phyloP scores from a whole-genome alignment of 352 stramenopile species.

The Elongisporangium prolatum region DNA sequence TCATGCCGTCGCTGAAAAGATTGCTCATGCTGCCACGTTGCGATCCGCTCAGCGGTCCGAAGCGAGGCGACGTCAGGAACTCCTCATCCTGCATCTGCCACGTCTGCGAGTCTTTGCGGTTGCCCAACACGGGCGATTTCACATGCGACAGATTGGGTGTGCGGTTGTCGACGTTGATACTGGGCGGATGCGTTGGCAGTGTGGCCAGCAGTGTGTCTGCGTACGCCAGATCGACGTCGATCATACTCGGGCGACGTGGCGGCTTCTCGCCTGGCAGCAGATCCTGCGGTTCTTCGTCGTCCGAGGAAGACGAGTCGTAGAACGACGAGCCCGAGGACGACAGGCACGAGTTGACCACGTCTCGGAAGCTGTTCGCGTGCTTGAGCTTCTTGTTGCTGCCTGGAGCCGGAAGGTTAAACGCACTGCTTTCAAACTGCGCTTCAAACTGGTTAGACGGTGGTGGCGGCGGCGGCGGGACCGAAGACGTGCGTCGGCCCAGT shows the following conservation, averaged over 20 bases:
- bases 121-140: slow-evolving; percentile 56
- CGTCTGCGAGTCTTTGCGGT: slow-evolving; percentile 54
- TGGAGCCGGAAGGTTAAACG: slow-evolving; percentile 4
- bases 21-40: slow-evolving; percentile 10
- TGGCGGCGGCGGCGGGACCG: slow-evolving; percentile 15
- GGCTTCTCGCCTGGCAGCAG: slow-evolving; percentile 1
- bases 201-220: slow-evolving; percentile 44
- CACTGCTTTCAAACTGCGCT: slow-evolving; percentile 19
- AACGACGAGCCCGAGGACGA: slow-evolving; percentile 53
- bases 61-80: slow-evolving; percentile 52
- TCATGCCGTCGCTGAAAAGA: background rate
- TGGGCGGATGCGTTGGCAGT: slow-evolving; percentile 31
- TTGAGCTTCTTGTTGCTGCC: slow-evolving; percentile 16
- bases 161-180: slow-evolving; percentile 40
- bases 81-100: slow-evolving; percentile 71
- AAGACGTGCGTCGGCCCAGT: slow-evolving; percentile 37
- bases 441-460: slow-evolving; percentile 23
- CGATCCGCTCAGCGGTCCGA: slow-evolving; percentile 16
- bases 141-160: slow-evolving; percentile 26
- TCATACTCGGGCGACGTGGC: slow-evolving; percentile 9
- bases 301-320: slow-evolving; percentile 41
- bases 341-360: slow-evolving; percentile 35
- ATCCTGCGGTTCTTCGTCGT: slow-evolving; percentile 28
- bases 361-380: slow-evolving; percentile 35
- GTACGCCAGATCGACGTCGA: slow-evolving; percentile 34